A percentile compares a stretch with the other conserved stretches of the same genome.
Conservation (phyloP, 805 yeast species). For the Saturnispora halmiae region DNA sequence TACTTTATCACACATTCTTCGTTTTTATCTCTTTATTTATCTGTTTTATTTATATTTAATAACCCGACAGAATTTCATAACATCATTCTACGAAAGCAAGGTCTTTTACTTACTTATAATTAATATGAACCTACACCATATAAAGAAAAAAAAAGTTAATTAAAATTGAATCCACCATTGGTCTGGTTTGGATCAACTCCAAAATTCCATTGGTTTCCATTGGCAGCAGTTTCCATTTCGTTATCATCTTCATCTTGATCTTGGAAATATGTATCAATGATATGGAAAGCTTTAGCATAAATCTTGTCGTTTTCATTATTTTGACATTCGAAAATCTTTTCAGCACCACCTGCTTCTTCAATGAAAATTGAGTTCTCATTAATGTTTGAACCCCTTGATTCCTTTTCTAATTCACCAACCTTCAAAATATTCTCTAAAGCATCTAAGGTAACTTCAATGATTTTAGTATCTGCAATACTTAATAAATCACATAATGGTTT, state of each 20-base stretch:
- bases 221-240: slow-evolving; percentile 48
- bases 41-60: too few relatives aligned
- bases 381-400: slow-evolving; percentile 53
- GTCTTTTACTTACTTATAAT: too few relatives aligned
- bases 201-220: slow-evolving; percentile 80
- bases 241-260: slow-evolving; percentile 51
- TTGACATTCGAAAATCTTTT: slow-evolving; percentile 89
- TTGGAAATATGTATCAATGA: slow-evolving; percentile 88
- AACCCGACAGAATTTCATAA: too few relatives aligned
- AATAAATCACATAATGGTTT: slow-evolving; percentile 93
- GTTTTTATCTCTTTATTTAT: too few relatives aligned
- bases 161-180: slow-evolving; percentile 43
- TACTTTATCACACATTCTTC: too few relatives aligned
- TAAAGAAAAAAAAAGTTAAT: too few relatives aligned
- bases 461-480: slow-evolving; percentile 79
- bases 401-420: slow-evolving; percentile 90
- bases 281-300: slow-evolving; percentile 80
- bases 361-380: slow-evolving; percentile 86
- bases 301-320: slow-evolving; percentile 84
- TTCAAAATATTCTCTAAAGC: slow-evolving; percentile 89
- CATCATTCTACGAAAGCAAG: too few relatives aligned
- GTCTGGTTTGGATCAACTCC: slow-evolving; percentile 51
- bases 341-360: slow-evolving; percentile 98
- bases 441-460: slow-evolving; percentile 90
- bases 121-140: too few relatives aligned